These are phyloP conservation scores for Hypomyces perniciosus DNA, from an alignment of 2,329 filamentous ascomycete genomes.

Conservation along the genomic window DNA sequence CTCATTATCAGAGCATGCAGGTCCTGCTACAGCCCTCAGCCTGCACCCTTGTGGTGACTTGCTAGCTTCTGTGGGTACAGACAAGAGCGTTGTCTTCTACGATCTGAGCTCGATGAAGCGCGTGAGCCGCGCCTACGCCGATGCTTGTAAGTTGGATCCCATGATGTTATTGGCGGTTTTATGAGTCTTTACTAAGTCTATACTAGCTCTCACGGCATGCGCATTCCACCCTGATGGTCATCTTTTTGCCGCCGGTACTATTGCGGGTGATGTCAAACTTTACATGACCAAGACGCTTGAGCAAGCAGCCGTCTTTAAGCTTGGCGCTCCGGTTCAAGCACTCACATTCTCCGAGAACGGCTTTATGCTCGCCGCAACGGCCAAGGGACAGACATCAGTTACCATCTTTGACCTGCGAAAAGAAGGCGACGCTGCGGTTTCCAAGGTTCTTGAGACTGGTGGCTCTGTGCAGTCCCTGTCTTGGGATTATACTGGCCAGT, in stretches of 20 bases:
- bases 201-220: conserved; percentile 64
- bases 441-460: conserved; percentile 82
- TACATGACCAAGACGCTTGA: conserved; percentile 80
- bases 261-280: conserved; percentile 74
- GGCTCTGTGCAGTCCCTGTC: conserved; percentile 67
- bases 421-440: conserved; percentile 71
- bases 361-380: conserved; percentile 84
- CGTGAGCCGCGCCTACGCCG: conserved; percentile 72
- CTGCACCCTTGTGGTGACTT: conserved; percentile 79
- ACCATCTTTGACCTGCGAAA: conserved; percentile 92
- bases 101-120: conserved; percentile 63
- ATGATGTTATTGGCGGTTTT: neutral
- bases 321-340: conserved; percentile 64
- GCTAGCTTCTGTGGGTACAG: conserved; percentile 77
- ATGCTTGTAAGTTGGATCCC: conserved; percentile 59
- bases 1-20: conserved; percentile 74
- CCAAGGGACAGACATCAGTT: conserved; percentile 69
- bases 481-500: conserved; percentile 97
- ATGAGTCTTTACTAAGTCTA: neutral
- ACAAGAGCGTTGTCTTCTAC: conserved; percentile 91
- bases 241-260: conserved; percentile 78
- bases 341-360: conserved; percentile 93
- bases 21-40: conserved; percentile 69
- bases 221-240: conserved; percentile 97
- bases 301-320: conserved; percentile 66